Evolutionary conservation across 2,329 filamentous ascomycete species (phyloP).

Genomic region (Fusarium redolens): DNA sequence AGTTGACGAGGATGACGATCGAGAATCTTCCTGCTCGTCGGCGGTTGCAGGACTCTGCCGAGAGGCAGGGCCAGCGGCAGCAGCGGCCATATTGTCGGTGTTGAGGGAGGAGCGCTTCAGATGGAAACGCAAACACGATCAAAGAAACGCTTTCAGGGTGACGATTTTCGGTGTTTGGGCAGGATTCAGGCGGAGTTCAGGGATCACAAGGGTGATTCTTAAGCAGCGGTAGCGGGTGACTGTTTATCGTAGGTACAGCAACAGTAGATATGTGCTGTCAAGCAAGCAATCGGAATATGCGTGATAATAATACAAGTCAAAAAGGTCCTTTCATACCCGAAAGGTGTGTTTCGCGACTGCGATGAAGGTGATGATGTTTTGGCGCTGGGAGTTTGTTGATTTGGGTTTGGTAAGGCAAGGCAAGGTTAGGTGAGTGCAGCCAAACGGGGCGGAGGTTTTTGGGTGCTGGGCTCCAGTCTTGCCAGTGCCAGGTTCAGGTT

Average conservation of each 20-base stretch:
- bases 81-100: slow-evolving; percentile 40
- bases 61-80: slow-evolving; percentile 27
- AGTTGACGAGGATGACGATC: slow-evolving; percentile 76
- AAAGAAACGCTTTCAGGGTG: not conserved
- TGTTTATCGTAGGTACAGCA: slow-evolving; percentile 4
- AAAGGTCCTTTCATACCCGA: not conserved
- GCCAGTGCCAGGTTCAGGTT: slow-evolving; percentile 18
- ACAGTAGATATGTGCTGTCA: not conserved
- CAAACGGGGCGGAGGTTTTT: slow-evolving; percentile 34
- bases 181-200: slow-evolving; percentile 20
- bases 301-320: not conserved
- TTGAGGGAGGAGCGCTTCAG: slow-evolving; percentile 22
- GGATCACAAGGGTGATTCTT: slow-evolving; percentile 35
- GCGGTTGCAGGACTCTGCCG: slow-evolving; percentile 40
- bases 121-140: slow-evolving; percentile 9
- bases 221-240: slow-evolving; percentile 26
- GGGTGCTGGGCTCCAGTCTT: slow-evolving; percentile 12
- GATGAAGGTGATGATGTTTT: slow-evolving; percentile 24
- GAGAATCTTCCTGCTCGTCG: slow-evolving; percentile 63
- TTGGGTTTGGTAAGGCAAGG: slow-evolving; percentile 15
- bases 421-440: slow-evolving; percentile 22
- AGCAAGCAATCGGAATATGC: not conserved
- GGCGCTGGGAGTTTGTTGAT: slow-evolving; percentile 27
- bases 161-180: slow-evolving; percentile 19
- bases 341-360: slow-evolving; percentile 12